These are phyloP conservation scores for Suillus paluster DNA, from an alignment of 768 basidiomycete species.

Conservation along the genomic window DNA sequence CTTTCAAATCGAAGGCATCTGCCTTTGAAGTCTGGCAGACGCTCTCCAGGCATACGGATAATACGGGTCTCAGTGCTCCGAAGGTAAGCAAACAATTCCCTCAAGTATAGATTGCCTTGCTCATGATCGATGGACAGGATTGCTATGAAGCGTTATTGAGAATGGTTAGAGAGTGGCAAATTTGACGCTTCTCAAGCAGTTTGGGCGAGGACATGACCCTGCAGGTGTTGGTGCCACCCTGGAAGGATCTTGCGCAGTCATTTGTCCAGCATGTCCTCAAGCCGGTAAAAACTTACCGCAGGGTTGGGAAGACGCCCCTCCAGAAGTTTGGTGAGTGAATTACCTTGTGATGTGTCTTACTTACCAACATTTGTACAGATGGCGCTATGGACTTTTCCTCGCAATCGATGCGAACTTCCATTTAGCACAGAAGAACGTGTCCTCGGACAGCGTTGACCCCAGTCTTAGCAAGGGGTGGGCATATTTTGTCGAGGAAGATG, in stretches of 20 bases:
- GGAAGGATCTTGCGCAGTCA: constrained; percentile 20
- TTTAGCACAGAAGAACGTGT: constrained; percentile 21
- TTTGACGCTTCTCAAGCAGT: constrained; percentile 17
- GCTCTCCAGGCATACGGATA: constrained; percentile 23
- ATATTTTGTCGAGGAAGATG: constrained; percentile 28
- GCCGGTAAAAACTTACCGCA: constrained; percentile 32
- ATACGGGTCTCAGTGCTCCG: constrained; percentile 25
- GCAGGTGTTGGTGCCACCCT: not conserved
- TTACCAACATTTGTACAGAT: too few relatives aligned
- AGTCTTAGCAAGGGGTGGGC: constrained; percentile 27
- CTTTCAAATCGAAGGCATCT: not conserved
- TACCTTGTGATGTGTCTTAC: too few relatives aligned
- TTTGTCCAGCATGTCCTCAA: constrained; percentile 41
- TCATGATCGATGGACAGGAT: constrained; percentile 13
- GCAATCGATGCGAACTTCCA: constrained; percentile 33
- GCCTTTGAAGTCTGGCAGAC: not conserved
- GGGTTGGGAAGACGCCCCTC: constrained; percentile 15
- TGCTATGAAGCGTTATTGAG: too few relatives aligned
- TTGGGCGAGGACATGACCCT: constrained; percentile 13
- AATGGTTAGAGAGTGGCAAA: constrained; percentile 15
- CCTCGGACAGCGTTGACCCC: constrained; percentile 18
- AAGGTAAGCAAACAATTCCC: constrained; percentile 8
- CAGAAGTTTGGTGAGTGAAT: not conserved
- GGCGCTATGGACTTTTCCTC: constrained; percentile 23
- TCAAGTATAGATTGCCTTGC: not conserved